Base-by-base conservation (phyloP, 2,329 filamentous ascomycete genomes). In the Colletotrichum lindemuthianum region DNA sequence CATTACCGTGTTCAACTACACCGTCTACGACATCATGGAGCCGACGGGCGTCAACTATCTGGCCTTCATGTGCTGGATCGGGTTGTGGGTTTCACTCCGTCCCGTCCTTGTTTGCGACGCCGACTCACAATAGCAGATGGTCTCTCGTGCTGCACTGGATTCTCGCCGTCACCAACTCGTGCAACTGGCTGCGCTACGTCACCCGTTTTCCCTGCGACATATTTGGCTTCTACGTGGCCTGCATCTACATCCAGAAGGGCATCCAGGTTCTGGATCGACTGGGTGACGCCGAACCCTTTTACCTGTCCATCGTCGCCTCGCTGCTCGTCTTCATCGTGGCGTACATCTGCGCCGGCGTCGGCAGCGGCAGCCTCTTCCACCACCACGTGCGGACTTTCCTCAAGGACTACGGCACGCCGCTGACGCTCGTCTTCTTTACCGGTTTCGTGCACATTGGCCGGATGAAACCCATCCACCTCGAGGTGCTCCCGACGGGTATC, bases 1-100 rank as follows among this genome's bases (percentile, higher is more conserved):
- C 4, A 97, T 97, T 61, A 96, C 93, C 13, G 92, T 97, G 34
- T 97, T 97, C 74, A 97, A 96, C 75, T 97, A 96, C 73, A 97
- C 93, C 4, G 92, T 97, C 3, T 97, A 94, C 79, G 90, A 96
- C 75, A 97, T 97, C 68, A 92, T 97, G 74, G 80, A 84, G 1
- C 89, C 91, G 1, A 88, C 88, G 0, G 92, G 91, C 1, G 91
- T 90, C 6, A 90, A 94, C 72, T 97, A 95, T 73, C 87, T 97
- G 59, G 88, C 90, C 7, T 97, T 97, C 75, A 97, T 97, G 93
- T 90, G 89, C 72, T 95, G 93, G 90, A 92, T 97, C 72, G 92
- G 92, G 67, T 84, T 97, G 81, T 89, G 76, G 78, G 86, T 76
- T 33, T 67, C 24, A 10, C 6, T 33, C 2, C 33, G 6, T 3